These are phyloP conservation scores for Austroboletus niveus DNA, from an alignment of 1,284 basidiomycete genomes.

Conservation along the genomic window DNA sequence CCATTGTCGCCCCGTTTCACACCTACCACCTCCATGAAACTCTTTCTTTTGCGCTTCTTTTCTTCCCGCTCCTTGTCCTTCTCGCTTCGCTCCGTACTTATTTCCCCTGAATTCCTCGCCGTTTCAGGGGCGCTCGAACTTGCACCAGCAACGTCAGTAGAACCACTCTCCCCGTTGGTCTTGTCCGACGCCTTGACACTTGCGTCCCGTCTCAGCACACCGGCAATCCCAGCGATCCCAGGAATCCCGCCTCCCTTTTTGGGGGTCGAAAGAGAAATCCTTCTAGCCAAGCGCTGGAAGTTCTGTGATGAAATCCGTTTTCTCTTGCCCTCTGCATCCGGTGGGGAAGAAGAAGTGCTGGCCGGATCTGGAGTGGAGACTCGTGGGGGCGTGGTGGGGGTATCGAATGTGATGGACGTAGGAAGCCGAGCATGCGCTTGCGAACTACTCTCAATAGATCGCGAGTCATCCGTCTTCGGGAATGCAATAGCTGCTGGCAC, in stretches of 20 bases:
- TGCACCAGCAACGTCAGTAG: constrained; percentile 22
- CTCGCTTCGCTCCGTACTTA: constrained; percentile 49
- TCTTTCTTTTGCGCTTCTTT: constrained; percentile 50
- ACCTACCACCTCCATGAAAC: constrained; percentile 34
- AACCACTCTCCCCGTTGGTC: constrained; percentile 16
- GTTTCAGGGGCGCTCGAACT: constrained; percentile 32
- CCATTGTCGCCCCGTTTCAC: constrained; percentile 21
- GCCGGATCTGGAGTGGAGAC: constrained; percentile 63
- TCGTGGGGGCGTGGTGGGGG: constrained; percentile 41
- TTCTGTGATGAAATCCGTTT: constrained; percentile 80
- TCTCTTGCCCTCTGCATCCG: constrained; percentile 69
- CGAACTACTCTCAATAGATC: constrained; percentile 28
- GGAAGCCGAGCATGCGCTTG: constrained; percentile 28
- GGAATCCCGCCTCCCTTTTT: constrained; percentile 58
- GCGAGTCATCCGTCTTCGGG: constrained; percentile 38
- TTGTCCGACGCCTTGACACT: constrained; percentile 38
- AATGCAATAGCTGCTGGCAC: constrained; percentile 39
- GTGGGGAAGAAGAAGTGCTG: constrained; percentile 48
- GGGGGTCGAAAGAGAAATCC: constrained; percentile 64
- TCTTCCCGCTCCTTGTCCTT: constrained; percentile 49
- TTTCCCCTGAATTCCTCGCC: constrained; percentile 40
- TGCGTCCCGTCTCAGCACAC: constrained; percentile 30
- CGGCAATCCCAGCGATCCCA: constrained; percentile 32
- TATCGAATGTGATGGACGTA: constrained; percentile 48
- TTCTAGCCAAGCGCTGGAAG: constrained; percentile 72